Base-by-base conservation (phyloP, 108 stramenopile species). In the Pinguiococcus pyrenoidosus region DNA sequence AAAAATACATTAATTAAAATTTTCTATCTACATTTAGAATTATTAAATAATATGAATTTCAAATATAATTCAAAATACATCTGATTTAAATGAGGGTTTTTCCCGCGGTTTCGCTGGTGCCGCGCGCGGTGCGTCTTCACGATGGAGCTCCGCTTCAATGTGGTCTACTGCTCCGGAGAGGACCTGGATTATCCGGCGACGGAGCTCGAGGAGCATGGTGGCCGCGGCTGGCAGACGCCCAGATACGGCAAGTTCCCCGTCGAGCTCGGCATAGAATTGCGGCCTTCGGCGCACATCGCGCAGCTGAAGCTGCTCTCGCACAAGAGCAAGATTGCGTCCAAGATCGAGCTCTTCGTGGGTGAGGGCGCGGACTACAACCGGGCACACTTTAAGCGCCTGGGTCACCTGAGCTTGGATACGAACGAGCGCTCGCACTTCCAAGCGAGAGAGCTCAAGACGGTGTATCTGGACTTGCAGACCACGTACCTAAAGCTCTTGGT, bases 361-460 rank as follows among this genome's bases (percentile, higher is more conserved):
- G 26, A 39, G 3, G 74, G 74, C 18, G 13, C 29, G 20, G 26
- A 20, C 28, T 69, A 69, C 44, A 54, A 60, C 44, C 35, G 32
- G 29, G 64, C 68, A 25, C 32, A 53, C 37, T 69, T 54, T 24
- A 48, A 59, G 33, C 66, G 68, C 13, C 49, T 69, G 46, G 68
- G 68, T 10, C 55, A 75, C 30, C 43, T 75, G 26, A 54, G 49
- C 30, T 62, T 75, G 6, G 66, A 74, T 35, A 52, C 29, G 35
- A 75, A 75, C 29, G 69, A 75, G 49, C 64, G 74, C 20, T 67
- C 65, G 28, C 29, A 62, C 21, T 75, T 56, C 30, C 59, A 57
- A 39, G 74, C 74, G 3, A 65, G 74, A 12, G 74, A 75, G 59
- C 57, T 75, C 21, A 75, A 75, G 67, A 64, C 62, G 13, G 74